Conservation (phyloP, 441 rosid species). For the Erodium moschatum region DNA sequence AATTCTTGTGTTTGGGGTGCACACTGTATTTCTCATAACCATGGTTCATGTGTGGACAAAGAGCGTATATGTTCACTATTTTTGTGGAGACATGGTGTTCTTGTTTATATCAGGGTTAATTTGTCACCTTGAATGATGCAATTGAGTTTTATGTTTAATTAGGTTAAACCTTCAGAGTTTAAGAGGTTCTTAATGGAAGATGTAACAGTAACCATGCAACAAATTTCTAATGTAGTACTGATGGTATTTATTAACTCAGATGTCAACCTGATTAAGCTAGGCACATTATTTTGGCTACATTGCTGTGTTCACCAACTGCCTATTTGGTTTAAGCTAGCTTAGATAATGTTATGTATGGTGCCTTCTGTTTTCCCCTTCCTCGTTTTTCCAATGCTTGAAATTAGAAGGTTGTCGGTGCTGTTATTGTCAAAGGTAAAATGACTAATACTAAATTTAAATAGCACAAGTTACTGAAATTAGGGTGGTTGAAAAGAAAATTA, state of each 20-base stretch:
- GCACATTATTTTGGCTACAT: neutral
- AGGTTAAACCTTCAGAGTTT: neutral
- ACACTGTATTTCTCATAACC: neutral
- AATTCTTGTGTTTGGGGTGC: neutral
- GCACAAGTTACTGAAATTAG: too few species aligned
- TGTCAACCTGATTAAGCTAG: neutral
- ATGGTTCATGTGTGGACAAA: slow-evolving; percentile 5
- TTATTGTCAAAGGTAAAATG: neutral
- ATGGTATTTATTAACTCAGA: neutral
- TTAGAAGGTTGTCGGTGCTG: neutral
- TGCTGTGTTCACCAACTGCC: neutral
- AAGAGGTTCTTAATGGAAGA: neutral
- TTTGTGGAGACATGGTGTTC: neutral
- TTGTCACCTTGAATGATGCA: neutral
- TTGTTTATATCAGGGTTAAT: neutral
- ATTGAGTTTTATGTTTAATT: neutral
- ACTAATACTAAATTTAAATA: too few species aligned
- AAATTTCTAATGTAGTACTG: neutral
- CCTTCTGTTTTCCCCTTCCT: neutral
- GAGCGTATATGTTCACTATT: neutral
- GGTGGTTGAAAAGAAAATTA: too few species aligned
- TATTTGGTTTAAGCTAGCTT: neutral
- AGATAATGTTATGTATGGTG: neutral
- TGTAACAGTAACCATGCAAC: neutral
- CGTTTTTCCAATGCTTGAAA: neutral